phyloP scores from a whole-genome alignment of 2,329 filamentous ascomycete species.

The Hysterium pulicare region DNA sequence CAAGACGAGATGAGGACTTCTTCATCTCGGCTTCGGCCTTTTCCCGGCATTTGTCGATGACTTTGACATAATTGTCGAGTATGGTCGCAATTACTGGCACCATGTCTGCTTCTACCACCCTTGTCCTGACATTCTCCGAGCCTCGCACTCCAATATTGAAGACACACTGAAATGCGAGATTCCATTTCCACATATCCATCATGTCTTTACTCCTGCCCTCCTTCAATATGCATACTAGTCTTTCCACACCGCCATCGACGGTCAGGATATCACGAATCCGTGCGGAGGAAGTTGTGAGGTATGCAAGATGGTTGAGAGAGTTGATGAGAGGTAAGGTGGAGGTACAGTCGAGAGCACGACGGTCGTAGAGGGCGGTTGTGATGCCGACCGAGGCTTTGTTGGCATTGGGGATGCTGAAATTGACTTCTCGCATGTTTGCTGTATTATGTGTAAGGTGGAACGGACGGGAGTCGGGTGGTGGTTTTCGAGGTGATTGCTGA shows the following conservation, averaged over 20 bases:
- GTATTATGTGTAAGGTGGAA: conserved; percentile 11
- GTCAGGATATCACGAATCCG: conserved; percentile 97
- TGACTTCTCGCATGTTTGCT: conserved; percentile 91
- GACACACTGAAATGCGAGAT: conserved; percentile 96
- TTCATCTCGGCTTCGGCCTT: conserved; percentile 79
- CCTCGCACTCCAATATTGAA: conserved; percentile 98
- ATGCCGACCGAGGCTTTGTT: conserved; percentile 99
- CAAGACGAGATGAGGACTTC: conserved; percentile 47
- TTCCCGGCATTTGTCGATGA: conserved; percentile 86
- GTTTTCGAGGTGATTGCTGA: conserved; percentile 24
- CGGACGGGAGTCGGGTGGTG: conserved; percentile 11
- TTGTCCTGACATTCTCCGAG: conserved; percentile 87
- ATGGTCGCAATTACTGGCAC: conserved; percentile 98
- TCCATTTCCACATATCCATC: conserved; percentile 99
- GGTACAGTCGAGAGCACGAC: conserved; percentile 94
- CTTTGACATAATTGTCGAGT: conserved; percentile 96
- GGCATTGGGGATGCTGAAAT: conserved; percentile 98
- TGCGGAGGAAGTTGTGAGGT: conserved; percentile 95
- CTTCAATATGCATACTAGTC: conserved; percentile 95
- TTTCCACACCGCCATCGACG: conserved; percentile 96
- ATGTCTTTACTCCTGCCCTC: conserved; percentile 94
- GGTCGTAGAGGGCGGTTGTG: conserved; percentile 96
- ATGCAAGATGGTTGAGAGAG: conserved; percentile 96
- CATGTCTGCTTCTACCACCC: conserved; percentile 98
- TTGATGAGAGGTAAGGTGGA: conserved; percentile 97